Evolutionary conservation across 805 yeast species (phyloP).

Genomic region (Wickerhamiella parazyma): DNA sequence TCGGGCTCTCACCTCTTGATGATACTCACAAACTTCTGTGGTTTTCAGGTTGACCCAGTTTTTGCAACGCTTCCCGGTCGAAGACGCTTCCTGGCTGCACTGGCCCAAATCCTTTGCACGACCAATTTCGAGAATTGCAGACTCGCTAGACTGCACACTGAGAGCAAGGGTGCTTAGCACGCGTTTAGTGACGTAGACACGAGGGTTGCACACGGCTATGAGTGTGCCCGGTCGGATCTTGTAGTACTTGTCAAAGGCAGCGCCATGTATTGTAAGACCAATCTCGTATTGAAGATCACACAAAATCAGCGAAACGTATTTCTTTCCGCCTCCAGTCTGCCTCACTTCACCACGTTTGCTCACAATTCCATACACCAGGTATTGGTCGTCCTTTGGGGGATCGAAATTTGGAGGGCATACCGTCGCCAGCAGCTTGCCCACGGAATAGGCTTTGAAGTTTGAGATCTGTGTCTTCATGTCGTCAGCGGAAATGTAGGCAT

Average conservation of each 20-base stretch:
- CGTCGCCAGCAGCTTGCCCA: constrained; percentile 48
- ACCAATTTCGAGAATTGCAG: constrained; percentile 61
- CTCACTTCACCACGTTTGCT: constrained; percentile 42
- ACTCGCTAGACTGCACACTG: constrained; percentile 36
- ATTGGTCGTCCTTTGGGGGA: constrained; percentile 61
- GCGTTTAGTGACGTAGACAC: constrained; percentile 27
- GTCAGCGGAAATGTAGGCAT: constrained; percentile 29
- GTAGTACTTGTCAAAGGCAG: constrained; percentile 58
- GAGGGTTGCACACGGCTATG: constrained; percentile 64
- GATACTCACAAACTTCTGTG: constrained; percentile 55
- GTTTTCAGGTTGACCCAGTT: constrained; percentile 44
- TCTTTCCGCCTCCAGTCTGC: constrained; percentile 28
- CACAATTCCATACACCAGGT: constrained; percentile 67
- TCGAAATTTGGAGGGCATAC: constrained; percentile 53
- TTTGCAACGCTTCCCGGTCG: constrained; percentile 38
- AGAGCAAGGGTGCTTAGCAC: constrained; percentile 35
- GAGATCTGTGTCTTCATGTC: constrained; percentile 30
- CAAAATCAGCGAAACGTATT: constrained; percentile 46
- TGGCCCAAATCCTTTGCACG: constrained; percentile 49
- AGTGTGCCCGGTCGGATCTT: constrained; percentile 63
- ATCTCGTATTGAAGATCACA: constrained; percentile 55
- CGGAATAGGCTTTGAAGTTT: constrained; percentile 41
- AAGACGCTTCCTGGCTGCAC: constrained; percentile 42
- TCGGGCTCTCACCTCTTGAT: constrained; percentile 44
- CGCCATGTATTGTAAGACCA: constrained; percentile 49